Conservation (phyloP, 495 filamentous ascomycete genomes). For the Parachaetomium inaequale region DNA sequence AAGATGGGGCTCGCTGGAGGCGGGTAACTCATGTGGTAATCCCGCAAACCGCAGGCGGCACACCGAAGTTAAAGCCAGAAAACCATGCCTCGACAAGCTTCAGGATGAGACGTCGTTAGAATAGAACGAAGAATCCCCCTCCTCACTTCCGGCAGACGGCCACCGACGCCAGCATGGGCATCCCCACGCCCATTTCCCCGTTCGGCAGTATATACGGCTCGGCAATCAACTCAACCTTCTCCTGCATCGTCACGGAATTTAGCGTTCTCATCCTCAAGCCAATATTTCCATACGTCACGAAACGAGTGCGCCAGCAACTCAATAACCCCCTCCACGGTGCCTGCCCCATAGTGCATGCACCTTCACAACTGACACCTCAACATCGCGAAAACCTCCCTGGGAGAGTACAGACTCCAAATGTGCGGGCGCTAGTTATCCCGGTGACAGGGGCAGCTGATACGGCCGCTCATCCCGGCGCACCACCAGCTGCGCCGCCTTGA, state of each 20-base stretch:
- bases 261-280: background rate
- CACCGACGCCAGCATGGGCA: background rate
- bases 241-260: background rate
- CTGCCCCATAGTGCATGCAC: background rate
- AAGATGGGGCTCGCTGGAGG: too few relatives aligned
- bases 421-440: background rate
- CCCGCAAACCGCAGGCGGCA: too few relatives aligned
- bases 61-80: too few relatives aligned
- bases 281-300: background rate
- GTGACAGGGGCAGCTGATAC: background rate
- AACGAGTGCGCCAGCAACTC: background rate
- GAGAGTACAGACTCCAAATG: background rate
- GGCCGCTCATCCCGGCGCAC: background rate
- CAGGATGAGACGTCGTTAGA: too few relatives aligned
- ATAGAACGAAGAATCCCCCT: too few relatives aligned
- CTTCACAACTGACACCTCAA: background rate
- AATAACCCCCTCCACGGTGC: background rate
- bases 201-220: background rate
- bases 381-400: background rate
- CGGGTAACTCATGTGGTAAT: too few relatives aligned
- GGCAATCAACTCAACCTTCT: background rate
- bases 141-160: background rate
- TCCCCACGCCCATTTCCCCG: background rate
- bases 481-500: background rate
- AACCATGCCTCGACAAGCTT: too few relatives aligned